phyloP scores from a whole-genome alignment of 2,329 filamentous ascomycete species.

The Colletotrichum lupini region DNA sequence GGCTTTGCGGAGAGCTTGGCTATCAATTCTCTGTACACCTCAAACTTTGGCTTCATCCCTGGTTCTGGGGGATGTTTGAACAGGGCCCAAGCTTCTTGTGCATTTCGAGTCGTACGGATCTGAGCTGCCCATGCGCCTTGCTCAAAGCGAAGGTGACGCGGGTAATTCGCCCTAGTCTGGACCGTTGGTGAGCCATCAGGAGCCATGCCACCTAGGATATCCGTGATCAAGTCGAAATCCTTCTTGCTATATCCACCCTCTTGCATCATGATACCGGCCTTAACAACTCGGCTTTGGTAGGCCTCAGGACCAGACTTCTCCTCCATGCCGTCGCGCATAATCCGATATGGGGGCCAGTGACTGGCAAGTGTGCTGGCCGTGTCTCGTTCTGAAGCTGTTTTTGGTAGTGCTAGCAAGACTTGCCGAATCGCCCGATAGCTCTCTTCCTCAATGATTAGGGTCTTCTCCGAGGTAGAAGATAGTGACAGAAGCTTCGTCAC shows the following conservation, averaged over 20 bases:
- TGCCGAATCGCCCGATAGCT: slow-evolving; percentile 66
- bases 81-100: slow-evolving; percentile 69
- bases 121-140: slow-evolving; percentile 62
- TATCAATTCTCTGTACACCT: slow-evolving; percentile 71
- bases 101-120: slow-evolving; percentile 68
- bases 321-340: slow-evolving; percentile 68
- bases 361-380: slow-evolving; percentile 59
- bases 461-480: slow-evolving; percentile 59
- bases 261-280: slow-evolving; percentile 64
- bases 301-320: slow-evolving; percentile 62
- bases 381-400: slow-evolving; percentile 61
- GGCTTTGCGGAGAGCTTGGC: slow-evolving; percentile 60
- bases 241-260: slow-evolving; percentile 65
- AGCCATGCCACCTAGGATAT: slow-evolving; percentile 64
- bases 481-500: slow-evolving; percentile 64
- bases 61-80: slow-evolving; percentile 52
- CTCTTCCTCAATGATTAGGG: slow-evolving; percentile 60
- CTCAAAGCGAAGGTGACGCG: slow-evolving; percentile 9
- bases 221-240: slow-evolving; percentile 59
- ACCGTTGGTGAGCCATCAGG: slow-evolving; percentile 66
- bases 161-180: slow-evolving; percentile 51
- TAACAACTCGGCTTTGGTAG: slow-evolving; percentile 63
- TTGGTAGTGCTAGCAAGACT: slow-evolving; percentile 65
- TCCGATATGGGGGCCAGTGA: slow-evolving; percentile 71
- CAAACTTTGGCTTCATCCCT: slow-evolving; percentile 47